These are phyloP conservation scores for Linum lewisii DNA, from an alignment of 345 rosid species.

Conservation along the genomic window DNA sequence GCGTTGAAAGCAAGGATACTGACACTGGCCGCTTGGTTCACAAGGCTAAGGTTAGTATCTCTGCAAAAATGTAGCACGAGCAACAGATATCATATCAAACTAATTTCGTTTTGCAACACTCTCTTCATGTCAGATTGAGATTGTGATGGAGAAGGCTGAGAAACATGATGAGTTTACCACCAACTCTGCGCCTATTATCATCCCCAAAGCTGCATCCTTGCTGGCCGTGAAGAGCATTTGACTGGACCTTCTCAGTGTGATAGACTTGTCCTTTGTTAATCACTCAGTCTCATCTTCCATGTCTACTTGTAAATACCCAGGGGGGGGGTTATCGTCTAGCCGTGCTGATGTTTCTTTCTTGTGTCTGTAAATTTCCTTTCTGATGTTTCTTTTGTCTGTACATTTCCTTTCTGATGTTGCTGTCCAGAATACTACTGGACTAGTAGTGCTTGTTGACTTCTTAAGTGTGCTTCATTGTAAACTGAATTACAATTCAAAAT, in stretches of 20 bases:
- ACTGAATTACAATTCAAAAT: not conserved
- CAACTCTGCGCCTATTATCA: not conserved
- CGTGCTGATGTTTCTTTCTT: no score
- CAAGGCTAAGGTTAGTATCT: constrained; percentile 24
- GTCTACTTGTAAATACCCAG: no score
- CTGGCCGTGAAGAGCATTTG: not conserved
- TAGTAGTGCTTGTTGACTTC: not conserved
- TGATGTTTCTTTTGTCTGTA: not conserved
- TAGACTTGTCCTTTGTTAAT: not conserved
- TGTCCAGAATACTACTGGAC: not conserved
- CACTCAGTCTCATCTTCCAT: no score
- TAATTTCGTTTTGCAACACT: not conserved
- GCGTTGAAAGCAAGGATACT: constrained; percentile 12
- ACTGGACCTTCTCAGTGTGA: not conserved
- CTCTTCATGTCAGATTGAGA: constrained; percentile 20
- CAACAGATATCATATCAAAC: not conserved
- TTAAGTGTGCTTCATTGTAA: not conserved
- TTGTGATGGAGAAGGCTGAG: constrained; percentile 24
- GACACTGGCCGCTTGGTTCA: constrained; percentile 13
- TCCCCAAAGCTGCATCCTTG: not conserved
- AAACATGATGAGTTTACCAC: constrained; percentile 8
- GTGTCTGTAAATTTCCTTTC: no score
- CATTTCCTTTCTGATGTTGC: not conserved
- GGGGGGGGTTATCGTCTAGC: no score
- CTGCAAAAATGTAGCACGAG: not conserved